Percentiles rank a stretch among this genome's conserved stretches.
These are phyloP conservation scores for Trypanosoma mega DNA, from an alignment of 208 protist genomes.

Conservation along the genomic window DNA sequence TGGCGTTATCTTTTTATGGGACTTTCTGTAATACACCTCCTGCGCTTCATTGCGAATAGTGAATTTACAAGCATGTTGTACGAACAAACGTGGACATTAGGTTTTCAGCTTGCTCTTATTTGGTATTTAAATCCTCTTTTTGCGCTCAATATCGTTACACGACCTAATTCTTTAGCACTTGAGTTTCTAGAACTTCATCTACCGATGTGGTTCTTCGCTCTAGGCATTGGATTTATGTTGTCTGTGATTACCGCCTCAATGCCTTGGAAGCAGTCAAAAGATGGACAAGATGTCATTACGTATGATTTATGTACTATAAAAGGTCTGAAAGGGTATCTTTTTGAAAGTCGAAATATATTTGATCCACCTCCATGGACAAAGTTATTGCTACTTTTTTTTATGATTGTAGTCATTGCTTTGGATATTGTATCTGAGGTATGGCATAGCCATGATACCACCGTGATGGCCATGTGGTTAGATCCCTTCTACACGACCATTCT, in stretches of 20 bases:
- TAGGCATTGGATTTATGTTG: slow-evolving; percentile 76
- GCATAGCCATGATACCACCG: slow-evolving; percentile 17
- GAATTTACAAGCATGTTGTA: slow-evolving; percentile 69
- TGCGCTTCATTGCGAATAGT: slow-evolving; percentile 65
- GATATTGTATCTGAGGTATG: slow-evolving; percentile 40
- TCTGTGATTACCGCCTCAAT: slow-evolving; percentile 84
- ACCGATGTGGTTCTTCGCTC: slow-evolving; percentile 71
- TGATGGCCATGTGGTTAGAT: slow-evolving; percentile 1
- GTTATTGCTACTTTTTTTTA: slow-evolving; percentile 37
- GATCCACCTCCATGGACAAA: slow-evolving; percentile 83
- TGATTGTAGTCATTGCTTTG: slow-evolving; percentile 47
- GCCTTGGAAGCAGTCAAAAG: slow-evolving; percentile 32
- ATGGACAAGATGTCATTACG: slow-evolving; percentile 1
- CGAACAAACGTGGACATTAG: slow-evolving; percentile 74
- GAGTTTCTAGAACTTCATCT: slow-evolving; percentile 78
- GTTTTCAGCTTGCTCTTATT: slow-evolving; percentile 59
- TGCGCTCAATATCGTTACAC: slow-evolving; percentile 35
- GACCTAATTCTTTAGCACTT: slow-evolving; percentile 44
- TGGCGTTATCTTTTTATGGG: slow-evolving; percentile 74
- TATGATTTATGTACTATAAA: slow-evolving; percentile 12
- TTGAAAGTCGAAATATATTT: slow-evolving; percentile 54
- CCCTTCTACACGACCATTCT: slow-evolving; percentile 36
- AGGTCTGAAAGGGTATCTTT: slow-evolving; percentile 16
- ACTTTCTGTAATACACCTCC: slow-evolving; percentile 54
- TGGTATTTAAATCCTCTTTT: slow-evolving; percentile 82